These are phyloP conservation scores for Penicillium egyptiacum DNA, from an alignment of 495 filamentous ascomycete species.

Conservation along the genomic window DNA sequence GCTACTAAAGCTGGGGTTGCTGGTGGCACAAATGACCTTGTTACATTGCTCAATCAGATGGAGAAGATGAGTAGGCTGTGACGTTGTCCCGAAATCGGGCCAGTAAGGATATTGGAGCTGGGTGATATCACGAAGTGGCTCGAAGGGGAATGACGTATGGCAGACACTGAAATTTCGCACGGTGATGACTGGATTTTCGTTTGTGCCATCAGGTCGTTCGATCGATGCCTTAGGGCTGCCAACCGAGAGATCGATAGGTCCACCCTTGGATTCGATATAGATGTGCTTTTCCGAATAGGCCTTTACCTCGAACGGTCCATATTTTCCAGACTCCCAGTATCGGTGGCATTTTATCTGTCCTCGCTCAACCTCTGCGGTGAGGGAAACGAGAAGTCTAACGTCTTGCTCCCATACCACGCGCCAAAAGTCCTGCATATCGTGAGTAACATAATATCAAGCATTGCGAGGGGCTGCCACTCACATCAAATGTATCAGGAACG, in stretches of 20 bases:
- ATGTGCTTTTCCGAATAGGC: conserved; percentile 77
- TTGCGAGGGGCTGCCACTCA: conserved; percentile 46
- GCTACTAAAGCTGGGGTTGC: conserved; percentile 32
- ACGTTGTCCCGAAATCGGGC: conserved; percentile 95
- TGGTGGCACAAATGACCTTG: conserved; percentile 41
- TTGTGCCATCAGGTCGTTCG: conserved; percentile 25
- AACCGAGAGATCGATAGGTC: conserved; percentile 11
- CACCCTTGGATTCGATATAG: conserved; percentile 58
- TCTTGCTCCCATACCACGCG: conserved; percentile 96
- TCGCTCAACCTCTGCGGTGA: conserved; percentile 93
- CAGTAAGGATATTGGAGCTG: conserved; percentile 92
- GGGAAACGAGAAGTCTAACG: conserved; percentile 88
- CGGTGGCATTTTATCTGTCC: conserved; percentile 93
- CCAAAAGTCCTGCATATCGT: conserved; percentile 86
- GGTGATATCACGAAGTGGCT: conserved; percentile 86
- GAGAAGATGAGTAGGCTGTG: conserved; percentile 81
- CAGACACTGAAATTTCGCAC: conserved; percentile 84
- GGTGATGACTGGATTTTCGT: conserved; percentile 70
- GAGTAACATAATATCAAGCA: conserved; percentile 30
- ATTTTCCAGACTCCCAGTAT: conserved; percentile 82
- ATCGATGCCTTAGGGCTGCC: conserved; percentile 19
- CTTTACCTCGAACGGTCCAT: conserved; percentile 76
- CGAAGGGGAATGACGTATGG: conserved; percentile 75
- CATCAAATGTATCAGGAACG: conserved; percentile 86
- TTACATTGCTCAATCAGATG: conserved; percentile 85